Conservation (phyloP, 2,329 filamentous ascomycete genomes). For the Aspergillaceae sp. region DNA sequence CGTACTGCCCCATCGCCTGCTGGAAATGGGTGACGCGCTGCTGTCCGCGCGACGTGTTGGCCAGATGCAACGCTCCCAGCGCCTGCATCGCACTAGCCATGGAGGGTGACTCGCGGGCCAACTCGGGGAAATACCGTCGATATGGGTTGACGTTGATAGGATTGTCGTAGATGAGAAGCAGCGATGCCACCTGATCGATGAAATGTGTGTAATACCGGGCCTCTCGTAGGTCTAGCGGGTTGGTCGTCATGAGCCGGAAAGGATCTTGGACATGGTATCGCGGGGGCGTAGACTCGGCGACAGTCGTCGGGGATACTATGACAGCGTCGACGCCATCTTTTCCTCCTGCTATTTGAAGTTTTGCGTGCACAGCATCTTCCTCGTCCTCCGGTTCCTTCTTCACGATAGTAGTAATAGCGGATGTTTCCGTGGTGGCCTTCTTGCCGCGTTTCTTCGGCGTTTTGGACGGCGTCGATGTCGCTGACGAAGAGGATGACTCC, state of each 20-base stretch:
- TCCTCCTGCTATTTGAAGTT: not conserved
- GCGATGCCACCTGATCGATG: slow-evolving; percentile 24
- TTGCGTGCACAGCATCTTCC: not conserved
- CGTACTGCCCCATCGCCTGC: slow-evolving; percentile 32
- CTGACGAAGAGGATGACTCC: slow-evolving; percentile 4
- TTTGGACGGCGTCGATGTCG: slow-evolving; percentile 1
- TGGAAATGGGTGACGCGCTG: slow-evolving; percentile 28
- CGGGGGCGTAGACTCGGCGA: slow-evolving; percentile 9
- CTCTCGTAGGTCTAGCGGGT: slow-evolving; percentile 16
- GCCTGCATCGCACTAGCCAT: slow-evolving; percentile 33
- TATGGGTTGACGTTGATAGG: slow-evolving; percentile 30
- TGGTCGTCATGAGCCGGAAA: slow-evolving; percentile 10
- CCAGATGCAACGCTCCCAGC: slow-evolving; percentile 33
- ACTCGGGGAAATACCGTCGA: slow-evolving; percentile 24
- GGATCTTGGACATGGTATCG: slow-evolving; percentile 22
- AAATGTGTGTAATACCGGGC: slow-evolving; percentile 31
- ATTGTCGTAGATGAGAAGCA: slow-evolving; percentile 30
- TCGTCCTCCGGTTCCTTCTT: slow-evolving; percentile 7
- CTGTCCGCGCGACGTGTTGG: slow-evolving; percentile 26
- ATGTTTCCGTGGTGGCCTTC: slow-evolving; percentile 1
- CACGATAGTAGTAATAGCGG: not conserved
- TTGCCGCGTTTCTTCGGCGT: slow-evolving; percentile 16
- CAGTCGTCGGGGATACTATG: slow-evolving; percentile 19
- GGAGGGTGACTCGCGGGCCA: slow-evolving; percentile 25
- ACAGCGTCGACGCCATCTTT: slow-evolving; percentile 12